These are phyloP conservation scores for Penicillium pancosmium DNA, from an alignment of 495 filamentous ascomycete genomes.

Conservation along the genomic window DNA sequence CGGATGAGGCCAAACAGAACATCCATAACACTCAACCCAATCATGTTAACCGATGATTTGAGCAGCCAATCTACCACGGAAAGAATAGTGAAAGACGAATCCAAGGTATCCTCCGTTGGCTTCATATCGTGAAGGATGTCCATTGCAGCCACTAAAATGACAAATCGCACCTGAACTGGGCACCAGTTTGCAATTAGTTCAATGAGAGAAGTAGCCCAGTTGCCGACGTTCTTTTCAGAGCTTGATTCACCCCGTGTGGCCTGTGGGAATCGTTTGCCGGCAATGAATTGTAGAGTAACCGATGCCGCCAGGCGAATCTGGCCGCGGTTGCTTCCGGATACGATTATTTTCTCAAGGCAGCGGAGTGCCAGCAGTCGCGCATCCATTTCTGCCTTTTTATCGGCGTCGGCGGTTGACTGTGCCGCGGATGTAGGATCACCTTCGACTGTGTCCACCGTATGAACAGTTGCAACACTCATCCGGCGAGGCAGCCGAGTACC, in stretches of 20 bases:
- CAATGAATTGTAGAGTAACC: conserved; percentile 71
- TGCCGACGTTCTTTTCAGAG: conserved; percentile 44
- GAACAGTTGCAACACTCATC: conserved; percentile 77
- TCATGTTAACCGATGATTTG: conserved; percentile 85
- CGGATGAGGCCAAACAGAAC: conserved; percentile 78
- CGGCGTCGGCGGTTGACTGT: conserved; percentile 77
- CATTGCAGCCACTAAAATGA: conserved; percentile 79
- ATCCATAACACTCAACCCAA: conserved; percentile 92
- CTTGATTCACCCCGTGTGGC: conserved; percentile 29
- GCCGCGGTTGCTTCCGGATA: conserved; percentile 66
- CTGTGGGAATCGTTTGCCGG: conserved; percentile 51
- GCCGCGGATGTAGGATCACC: conserved; percentile 73
- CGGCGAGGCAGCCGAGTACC: conserved; percentile 55
- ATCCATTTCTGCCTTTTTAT: conserved; percentile 82
- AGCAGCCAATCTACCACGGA: conserved; percentile 79
- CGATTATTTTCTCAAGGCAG: conserved; percentile 78
- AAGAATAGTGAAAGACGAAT: conserved; percentile 69
- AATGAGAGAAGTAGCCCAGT: conserved; percentile 80
- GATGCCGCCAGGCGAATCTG: conserved; percentile 76
- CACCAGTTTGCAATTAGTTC: conserved; percentile 79
- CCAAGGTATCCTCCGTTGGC: conserved; percentile 65
- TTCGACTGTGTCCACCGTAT: conserved; percentile 65
- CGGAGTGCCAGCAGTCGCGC: conserved; percentile 81
- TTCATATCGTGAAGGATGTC: conserved; percentile 68
- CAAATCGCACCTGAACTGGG: conserved; percentile 87